These are phyloP conservation scores for Forsythia suspensa DNA, from an alignment of 257 asterid genomes.

Conservation along the genomic window DNA sequence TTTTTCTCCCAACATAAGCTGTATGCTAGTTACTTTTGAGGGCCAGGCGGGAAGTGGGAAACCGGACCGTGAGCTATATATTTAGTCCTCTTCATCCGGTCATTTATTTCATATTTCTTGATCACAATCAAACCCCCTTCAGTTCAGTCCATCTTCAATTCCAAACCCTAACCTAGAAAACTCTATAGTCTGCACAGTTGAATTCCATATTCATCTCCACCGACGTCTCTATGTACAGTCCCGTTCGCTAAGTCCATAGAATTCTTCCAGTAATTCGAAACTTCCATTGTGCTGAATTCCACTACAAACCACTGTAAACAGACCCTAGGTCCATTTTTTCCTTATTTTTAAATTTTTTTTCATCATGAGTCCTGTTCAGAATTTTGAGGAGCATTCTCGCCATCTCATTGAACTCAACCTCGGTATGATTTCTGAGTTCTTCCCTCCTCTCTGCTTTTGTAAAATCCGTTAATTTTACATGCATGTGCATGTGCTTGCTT, in stretches of 20 bases:
- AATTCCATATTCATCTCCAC: not conserved
- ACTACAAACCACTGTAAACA: not conserved
- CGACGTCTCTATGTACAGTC: not conserved
- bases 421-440: constrained; percentile 38
- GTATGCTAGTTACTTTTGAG: too few species aligned
- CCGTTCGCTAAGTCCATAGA: not conserved
- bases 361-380: constrained; percentile 87
- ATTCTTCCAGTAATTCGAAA: not conserved
- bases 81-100: not conserved
- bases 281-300: not conserved
- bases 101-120: not conserved
- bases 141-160: not conserved
- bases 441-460: not conserved
- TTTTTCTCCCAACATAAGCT: too few species aligned
- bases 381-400: constrained; percentile 93
- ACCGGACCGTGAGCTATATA: too few species aligned
- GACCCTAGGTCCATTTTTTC: not conserved
- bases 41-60: too few species aligned
- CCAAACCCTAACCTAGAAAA: not conserved
- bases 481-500: not conserved
- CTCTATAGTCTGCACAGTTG: not conserved
- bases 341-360: constrained; percentile 11
- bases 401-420: constrained; percentile 74
- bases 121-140: not conserved
- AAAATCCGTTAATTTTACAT: not conserved